These are phyloP conservation scores for Bryopsis sp. DNA, from an alignment of 139 green algal genomes.

Conservation along the genomic window DNA sequence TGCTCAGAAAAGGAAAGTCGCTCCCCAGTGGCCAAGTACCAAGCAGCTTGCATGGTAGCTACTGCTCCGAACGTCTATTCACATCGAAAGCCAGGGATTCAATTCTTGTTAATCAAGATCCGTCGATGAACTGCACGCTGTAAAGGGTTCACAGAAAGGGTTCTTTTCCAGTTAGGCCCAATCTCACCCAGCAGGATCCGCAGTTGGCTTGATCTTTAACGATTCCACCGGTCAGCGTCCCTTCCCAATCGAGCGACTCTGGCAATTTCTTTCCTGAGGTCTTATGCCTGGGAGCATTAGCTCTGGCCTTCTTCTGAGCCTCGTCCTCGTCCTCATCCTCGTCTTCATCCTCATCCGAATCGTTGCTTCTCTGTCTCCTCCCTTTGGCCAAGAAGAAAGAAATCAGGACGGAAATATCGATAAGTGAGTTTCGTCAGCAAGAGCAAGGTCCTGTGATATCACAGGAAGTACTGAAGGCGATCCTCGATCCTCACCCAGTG, in stretches of 20 bases:
- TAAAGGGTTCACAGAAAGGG: too few species aligned
- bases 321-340: too few species aligned
- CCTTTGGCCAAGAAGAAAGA: background rate
- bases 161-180: too few species aligned
- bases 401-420: background rate
- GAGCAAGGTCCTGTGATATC: too few species aligned
- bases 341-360: too few species aligned
- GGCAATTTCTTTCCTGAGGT: background rate
- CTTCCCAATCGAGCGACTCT: background rate
- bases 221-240: background rate
- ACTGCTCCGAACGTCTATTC: constrained; percentile 23
- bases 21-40: constrained; percentile 40
- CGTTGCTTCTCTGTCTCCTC: background rate
- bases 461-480: constrained; percentile 10
- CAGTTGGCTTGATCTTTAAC: constrained; percentile 21
- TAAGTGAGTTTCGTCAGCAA: too few species aligned
- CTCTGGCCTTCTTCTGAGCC: background rate
- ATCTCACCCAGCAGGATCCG: constrained; percentile 18
- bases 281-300: too few species aligned
- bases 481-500: background rate
- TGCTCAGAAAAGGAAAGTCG: constrained; percentile 43
- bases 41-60: constrained; percentile 27
- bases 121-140: too few species aligned
- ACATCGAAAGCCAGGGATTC: too few species aligned
- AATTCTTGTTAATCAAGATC: too few species aligned